Base-by-base conservation (phyloP, 129 eudicot genomes). In the Mikania micrantha region DNA sequence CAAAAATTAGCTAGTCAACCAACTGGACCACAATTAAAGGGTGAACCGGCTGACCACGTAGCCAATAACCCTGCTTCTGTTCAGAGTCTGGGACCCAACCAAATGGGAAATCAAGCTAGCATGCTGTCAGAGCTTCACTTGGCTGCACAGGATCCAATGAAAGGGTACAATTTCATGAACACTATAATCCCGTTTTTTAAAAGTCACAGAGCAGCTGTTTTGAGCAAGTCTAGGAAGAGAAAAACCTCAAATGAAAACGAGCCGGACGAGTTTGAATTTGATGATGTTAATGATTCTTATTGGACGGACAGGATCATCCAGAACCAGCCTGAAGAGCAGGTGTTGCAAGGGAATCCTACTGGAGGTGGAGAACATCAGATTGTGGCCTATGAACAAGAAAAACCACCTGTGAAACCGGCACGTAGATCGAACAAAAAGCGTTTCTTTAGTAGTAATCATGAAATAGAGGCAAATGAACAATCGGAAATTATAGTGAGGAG, bases 261-360 rank as follows among this genome's bases (percentile, higher is more conserved):
- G 21, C 76, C 89, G 16, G 94, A 85, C 75, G 90, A 82, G 15
- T 84, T 76, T 66, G 96, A 92, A 67, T 80, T 88, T 73, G 95
- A 92, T 48, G 96, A 92, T 71, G 79, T 73, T 65, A 88, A 84
- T 68, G 95, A 92, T 77, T 88, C 95, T 29, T 92, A 92, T 69
- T 92, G 98, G 98, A 84, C 89, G 0, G 98, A 92, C 74, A 80
- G 86, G 85, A 77, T 81, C 66, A 82, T 92, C 66, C 92, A 88
- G 66, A 80, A 92, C 80, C 60, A 74, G 69, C 73, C 87, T 0
- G 95, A 84, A 81, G 95, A 87, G 71, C 88, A 86, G 28, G 29
- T 73, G 3, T 41, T 78, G 35, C 82, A 75, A 36, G 80, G 74
- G 28, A 61, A 73, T 68, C 80, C 80, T 47, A 86, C 84, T 19